phyloP scores from a whole-genome alignment of 1,139 yeast species.

The Blastobotrys serpentis region DNA sequence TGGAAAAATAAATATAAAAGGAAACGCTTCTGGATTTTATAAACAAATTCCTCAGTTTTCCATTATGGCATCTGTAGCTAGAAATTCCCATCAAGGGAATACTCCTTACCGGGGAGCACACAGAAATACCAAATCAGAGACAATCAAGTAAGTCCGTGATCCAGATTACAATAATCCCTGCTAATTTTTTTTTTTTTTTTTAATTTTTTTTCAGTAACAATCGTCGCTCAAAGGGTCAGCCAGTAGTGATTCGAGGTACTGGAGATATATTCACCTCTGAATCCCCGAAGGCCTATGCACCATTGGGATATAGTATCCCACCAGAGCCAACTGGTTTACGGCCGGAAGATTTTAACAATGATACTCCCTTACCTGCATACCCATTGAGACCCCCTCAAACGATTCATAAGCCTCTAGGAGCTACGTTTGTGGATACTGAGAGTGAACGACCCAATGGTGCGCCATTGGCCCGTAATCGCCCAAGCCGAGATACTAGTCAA shows the following conservation, averaged over 20 bases:
- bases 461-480: constrained; percentile 23
- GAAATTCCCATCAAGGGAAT: background rate
- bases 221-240: constrained; percentile 1
- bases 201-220: no score
- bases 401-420: constrained; percentile 29
- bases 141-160: background rate
- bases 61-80: background rate
- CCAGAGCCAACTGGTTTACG: constrained; percentile 25
- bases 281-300: constrained; percentile 36
- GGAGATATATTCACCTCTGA: constrained; percentile 31
- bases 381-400: constrained; percentile 28
- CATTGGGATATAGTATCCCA: constrained; percentile 32
- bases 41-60: background rate
- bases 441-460: constrained; percentile 27
- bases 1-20: background rate
- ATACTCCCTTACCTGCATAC: constrained; percentile 30
- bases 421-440: constrained; percentile 36
- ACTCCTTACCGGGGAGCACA: background rate
- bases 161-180: no score
- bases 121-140: background rate
- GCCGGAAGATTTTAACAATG: constrained; percentile 31
- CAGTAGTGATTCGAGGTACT: constrained; percentile 10
- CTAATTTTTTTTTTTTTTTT: no score
- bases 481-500: constrained; percentile 19
- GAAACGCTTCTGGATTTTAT: no score